Percentiles rank a stretch among this genome's conserved stretches.
Conservation (phyloP, 495 filamentous ascomycete species). For the Daldinia concentrica region DNA sequence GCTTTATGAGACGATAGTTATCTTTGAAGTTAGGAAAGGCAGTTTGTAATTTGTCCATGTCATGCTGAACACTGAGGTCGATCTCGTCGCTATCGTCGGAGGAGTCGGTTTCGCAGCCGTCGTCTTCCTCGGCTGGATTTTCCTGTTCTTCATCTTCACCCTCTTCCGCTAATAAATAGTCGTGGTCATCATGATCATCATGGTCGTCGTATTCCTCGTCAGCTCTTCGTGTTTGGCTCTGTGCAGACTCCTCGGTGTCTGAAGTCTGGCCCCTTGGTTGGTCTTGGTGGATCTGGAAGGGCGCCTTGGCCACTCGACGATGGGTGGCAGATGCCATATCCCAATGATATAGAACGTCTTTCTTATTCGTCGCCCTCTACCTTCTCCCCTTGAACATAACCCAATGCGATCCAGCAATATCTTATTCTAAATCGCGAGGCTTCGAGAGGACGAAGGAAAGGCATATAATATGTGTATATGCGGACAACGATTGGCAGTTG, state of each 20-base stretch:
- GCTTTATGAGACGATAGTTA: constrained; percentile 89
- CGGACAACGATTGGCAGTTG: neutral
- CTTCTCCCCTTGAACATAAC: neutral
- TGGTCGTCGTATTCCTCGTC: constrained; percentile 41
- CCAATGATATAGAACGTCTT: neutral
- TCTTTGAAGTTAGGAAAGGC: constrained; percentile 84
- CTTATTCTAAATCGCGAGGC: neutral
- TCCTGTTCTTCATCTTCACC: constrained; percentile 47
- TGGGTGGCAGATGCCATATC: constrained; percentile 22
- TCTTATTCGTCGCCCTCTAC: neutral
- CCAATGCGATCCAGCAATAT: constrained; percentile 2
- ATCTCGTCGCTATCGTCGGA: constrained; percentile 70
- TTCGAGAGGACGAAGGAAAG: neutral
- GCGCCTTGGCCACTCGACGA: constrained; percentile 41
- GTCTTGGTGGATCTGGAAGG: constrained; percentile 55
- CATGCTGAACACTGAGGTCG: constrained; percentile 76
- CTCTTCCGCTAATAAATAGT: constrained; percentile 41
- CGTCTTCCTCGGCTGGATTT: constrained; percentile 58
- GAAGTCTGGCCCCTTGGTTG: constrained; percentile 37
- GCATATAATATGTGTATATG: neutral
- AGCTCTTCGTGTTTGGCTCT: constrained; percentile 28
- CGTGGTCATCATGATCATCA: constrained; percentile 35
- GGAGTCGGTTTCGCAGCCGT: constrained; percentile 52
- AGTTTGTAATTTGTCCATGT: constrained; percentile 85
- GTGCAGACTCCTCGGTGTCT: constrained; percentile 35